phyloP scores from a whole-genome alignment of 2,329 filamentous ascomycete genomes.

The Scleromitrula shiraiana region DNA sequence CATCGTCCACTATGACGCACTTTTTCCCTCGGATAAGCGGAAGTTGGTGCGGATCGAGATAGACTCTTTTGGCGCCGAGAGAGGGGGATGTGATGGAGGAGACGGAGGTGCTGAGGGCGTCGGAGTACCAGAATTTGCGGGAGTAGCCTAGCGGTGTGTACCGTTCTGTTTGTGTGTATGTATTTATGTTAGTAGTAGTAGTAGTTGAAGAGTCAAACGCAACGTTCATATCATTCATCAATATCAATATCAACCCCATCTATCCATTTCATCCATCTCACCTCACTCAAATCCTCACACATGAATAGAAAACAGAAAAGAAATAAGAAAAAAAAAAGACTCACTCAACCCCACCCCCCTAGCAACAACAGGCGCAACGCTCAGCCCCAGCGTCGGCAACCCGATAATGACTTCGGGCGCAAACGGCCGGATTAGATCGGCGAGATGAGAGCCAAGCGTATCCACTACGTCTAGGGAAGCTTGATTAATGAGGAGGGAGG shows the following conservation, averaged over 20 bases:
- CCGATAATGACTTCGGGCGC: slow-evolving; percentile 22
- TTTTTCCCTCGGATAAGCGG: slow-evolving; percentile 17
- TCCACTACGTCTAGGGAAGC: slow-evolving; percentile 19
- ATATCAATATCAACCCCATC: neutral
- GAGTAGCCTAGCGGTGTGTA: slow-evolving; percentile 26
- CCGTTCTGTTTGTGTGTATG: slow-evolving; percentile 17
- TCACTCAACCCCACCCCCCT: slow-evolving; percentile 18
- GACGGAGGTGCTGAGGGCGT: slow-evolving; percentile 18
- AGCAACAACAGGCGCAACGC: slow-evolving; percentile 19
- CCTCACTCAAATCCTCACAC: neutral
- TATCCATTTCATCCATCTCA: neutral
- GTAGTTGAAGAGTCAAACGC: neutral
- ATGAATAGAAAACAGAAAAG: neutral
- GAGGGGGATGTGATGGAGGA: slow-evolving; percentile 24
- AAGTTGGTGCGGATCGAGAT: slow-evolving; percentile 22
- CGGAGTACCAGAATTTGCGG: slow-evolving; percentile 26
- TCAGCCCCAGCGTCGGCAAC: slow-evolving; percentile 23
- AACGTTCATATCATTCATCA: neutral
- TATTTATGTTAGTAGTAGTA: too few relatives aligned
- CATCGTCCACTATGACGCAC: slow-evolving; percentile 24
- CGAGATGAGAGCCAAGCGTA: slow-evolving; percentile 14
- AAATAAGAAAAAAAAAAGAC: neutral
- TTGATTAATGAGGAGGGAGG: slow-evolving; percentile 24
- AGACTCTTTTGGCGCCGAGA: slow-evolving; percentile 17
- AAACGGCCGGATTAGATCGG: slow-evolving; percentile 10